Base-by-base conservation (phyloP, 345 rosid species). In the Camelina laxa region DNA sequence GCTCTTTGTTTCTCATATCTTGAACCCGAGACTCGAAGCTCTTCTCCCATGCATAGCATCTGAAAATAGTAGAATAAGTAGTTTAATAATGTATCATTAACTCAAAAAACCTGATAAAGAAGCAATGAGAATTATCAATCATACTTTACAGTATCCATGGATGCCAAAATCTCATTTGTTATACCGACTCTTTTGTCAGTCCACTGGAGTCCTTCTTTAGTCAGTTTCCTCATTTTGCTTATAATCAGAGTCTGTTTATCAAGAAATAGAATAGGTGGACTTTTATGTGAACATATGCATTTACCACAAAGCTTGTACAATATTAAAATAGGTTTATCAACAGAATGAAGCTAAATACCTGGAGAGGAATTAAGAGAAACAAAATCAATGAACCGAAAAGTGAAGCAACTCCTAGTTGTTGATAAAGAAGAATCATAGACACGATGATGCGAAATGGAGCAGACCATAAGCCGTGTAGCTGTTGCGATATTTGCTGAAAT, bases 11-110 rank as follows among this genome's bases (percentile, higher is more conserved):
- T 47, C 97, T 85, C 36, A 90, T 85, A 30, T 70, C 84, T 79
- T 87, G 85, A 74, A 92, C 83, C 75, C 91, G 87, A 60, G 84
- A 74, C 78, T 89, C 97, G 78, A 95, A 92, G 82, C 97, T 95
- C 78, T 79, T 83, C 77, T 95, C 99, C 99, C 99, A 95, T 33
- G 97, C 96, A 83, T 92, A 95, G 73, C 96, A 90, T 80, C 99
- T 95, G 1, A 21, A 38, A 51, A 19, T 2, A 6, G 19, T 31
- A 41, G n/a, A 67, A 24, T 20, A 69, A 74, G 50, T 44, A 22
- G 36, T 45, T 44, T 27, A 22, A 16, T 68, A 45, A 14, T 69
- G 65, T 66, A 22, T 49, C 21, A 16, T 6, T 48, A 11, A 22
- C 24, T 27, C 30, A 27, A 48, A 78, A 72, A 75, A 27, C 13